A percentile compares a stretch with the other conserved stretches of the same genome.
Evolutionary conservation across 192 early-diverging fungal genomes (phyloP).

Genomic region (Ambispora gerdemannii): DNA sequence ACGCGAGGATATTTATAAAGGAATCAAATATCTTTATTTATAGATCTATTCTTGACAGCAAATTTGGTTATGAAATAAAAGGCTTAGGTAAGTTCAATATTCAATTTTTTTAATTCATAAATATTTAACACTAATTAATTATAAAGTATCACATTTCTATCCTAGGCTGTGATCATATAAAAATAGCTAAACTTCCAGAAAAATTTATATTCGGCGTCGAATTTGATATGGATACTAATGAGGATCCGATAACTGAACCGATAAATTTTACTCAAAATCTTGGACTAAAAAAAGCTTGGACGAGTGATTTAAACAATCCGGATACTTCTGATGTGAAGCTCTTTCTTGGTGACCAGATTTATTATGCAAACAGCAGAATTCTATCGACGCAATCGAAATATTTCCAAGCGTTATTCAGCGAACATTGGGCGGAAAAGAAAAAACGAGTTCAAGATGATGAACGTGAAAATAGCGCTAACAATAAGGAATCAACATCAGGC

Average conservation of each 20-base stretch:
- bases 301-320: neutral
- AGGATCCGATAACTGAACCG: neutral
- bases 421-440: neutral
- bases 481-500: neutral
- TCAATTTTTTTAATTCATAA: too few species aligned
- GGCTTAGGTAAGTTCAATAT: neutral
- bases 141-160: neutral
- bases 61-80: neutral
- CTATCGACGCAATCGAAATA: neutral
- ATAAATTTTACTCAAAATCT: too few species aligned
- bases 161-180: neutral
- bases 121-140: too few species aligned
- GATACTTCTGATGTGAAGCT: neutral
- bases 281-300: neutral
- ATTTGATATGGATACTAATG: neutral
- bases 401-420: neutral
- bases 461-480: too few species aligned
- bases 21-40: neutral
- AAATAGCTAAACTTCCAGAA: neutral
- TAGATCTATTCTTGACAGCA: neutral
- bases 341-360: neutral
- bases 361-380: neutral
- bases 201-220: neutral
- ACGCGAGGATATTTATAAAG: neutral
- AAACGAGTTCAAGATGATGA: neutral